Evolutionary conservation across 2,329 filamentous ascomycete species (phyloP).

Genomic region (Teratosphaeria nubilosa): DNA sequence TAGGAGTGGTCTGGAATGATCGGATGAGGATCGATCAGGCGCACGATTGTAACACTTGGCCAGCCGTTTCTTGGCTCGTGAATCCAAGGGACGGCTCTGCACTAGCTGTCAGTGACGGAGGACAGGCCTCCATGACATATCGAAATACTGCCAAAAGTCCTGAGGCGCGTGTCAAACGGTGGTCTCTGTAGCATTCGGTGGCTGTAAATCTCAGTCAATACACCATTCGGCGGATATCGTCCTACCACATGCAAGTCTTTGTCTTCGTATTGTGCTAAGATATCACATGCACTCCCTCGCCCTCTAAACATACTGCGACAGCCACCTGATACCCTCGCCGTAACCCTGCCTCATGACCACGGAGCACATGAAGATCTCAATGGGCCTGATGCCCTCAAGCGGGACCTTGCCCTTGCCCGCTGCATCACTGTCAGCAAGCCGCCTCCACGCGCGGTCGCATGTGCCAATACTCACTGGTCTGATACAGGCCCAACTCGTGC

Average conservation of each 20-base stretch:
- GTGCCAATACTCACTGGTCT: conserved; percentile 53
- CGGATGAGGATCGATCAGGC: too few species aligned
- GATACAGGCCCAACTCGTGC: conserved; percentile 84
- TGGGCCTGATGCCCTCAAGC: conserved; percentile 81
- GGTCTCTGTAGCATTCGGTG: not conserved
- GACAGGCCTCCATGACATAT: too few species aligned
- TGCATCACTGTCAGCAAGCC: conserved; percentile 5
- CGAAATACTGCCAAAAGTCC: too few species aligned
- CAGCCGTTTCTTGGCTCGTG: too few species aligned
- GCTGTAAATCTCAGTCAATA: not conserved
- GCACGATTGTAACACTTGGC: too few species aligned
- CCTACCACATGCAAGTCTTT: not conserved
- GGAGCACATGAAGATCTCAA: conserved; percentile 99
- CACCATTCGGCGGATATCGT: not conserved
- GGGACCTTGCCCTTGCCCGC: conserved; percentile 84
- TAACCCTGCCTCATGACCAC: conserved; percentile 96
- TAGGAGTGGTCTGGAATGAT: too few species aligned
- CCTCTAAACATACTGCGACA: conserved; percentile 72
- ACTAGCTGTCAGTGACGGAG: too few species aligned
- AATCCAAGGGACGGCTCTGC: too few species aligned
- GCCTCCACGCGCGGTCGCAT: not conserved
- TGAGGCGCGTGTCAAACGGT: not conserved
- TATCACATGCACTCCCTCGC: not conserved
- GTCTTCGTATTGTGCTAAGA: not conserved
- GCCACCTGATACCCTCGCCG: conserved; percentile 81